Evolutionary conservation across 1,284 basidiomycete species (phyloP).

Genomic region (Hypsizygus ulmarius): DNA sequence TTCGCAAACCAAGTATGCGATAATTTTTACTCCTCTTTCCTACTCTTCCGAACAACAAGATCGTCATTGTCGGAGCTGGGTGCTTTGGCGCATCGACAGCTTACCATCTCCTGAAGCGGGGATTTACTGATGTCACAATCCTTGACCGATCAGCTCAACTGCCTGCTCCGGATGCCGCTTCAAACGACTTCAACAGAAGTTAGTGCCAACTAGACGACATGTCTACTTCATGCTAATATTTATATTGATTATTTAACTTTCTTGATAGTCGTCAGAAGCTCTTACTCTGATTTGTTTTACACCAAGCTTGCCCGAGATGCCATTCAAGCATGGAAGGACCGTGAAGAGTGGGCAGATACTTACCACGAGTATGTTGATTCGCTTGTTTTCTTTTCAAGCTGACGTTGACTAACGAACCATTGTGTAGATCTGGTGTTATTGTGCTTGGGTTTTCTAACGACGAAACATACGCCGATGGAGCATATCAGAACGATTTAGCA

Average conservation of each 20-base stretch:
- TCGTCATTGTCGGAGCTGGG: slow-evolving; percentile 83
- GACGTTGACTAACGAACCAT: slow-evolving; percentile 1
- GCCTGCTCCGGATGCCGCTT: slow-evolving; percentile 79
- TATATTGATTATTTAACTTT: neutral
- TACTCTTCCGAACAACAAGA: slow-evolving; percentile 28
- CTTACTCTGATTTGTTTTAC: slow-evolving; percentile 71
- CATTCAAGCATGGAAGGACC: slow-evolving; percentile 67
- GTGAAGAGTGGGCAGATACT: slow-evolving; percentile 63
- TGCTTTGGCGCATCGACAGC: slow-evolving; percentile 86
- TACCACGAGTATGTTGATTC: slow-evolving; percentile 74
- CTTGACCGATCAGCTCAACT: slow-evolving; percentile 65
- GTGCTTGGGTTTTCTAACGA: slow-evolving; percentile 40
- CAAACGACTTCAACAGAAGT: slow-evolving; percentile 85
- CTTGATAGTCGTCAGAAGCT: slow-evolving; percentile 64
- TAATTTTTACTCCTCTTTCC: too few relatives aligned
- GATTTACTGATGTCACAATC: slow-evolving; percentile 68
- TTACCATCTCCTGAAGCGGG: slow-evolving; percentile 67
- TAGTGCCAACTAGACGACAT: slow-evolving; percentile 22
- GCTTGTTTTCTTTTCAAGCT: neutral
- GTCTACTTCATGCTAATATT: too few relatives aligned
- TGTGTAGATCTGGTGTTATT: slow-evolving; percentile 58
- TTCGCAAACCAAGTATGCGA: too few relatives aligned
- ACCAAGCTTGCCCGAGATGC: slow-evolving; percentile 69
- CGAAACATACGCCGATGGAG: slow-evolving; percentile 42
- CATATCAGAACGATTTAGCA: slow-evolving; percentile 57